Percentiles rank a stretch among this genome's conserved stretches.
These are phyloP conservation scores for Aspergillus sp. DNA, from an alignment of 2,329 filamentous ascomycete species.

Conservation along the genomic window DNA sequence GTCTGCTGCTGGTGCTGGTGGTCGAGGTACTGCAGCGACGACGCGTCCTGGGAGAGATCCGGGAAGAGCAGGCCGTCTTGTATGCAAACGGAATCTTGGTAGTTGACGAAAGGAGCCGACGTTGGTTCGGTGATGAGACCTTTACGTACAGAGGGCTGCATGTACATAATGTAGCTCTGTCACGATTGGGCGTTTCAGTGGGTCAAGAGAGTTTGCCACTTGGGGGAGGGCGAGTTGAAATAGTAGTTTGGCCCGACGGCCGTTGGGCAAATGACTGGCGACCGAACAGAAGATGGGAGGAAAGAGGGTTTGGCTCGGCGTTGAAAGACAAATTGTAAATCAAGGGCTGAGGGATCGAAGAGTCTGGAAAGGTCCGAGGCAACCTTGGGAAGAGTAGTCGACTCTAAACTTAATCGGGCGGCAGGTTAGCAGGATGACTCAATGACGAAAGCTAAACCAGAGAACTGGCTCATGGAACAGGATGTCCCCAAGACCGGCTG, in stretches of 20 bases:
- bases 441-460: constrained; percentile 1
- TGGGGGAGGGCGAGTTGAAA: constrained; percentile 25
- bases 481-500: not conserved
- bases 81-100: constrained; percentile 35
- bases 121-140: constrained; percentile 42
- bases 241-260: constrained; percentile 26
- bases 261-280: constrained; percentile 22
- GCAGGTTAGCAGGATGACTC: constrained; percentile 8
- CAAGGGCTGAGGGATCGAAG: constrained; percentile 17
- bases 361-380: constrained; percentile 27
- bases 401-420: constrained; percentile 5
- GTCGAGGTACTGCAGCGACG: constrained; percentile 22
- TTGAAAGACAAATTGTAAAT: constrained; percentile 1
- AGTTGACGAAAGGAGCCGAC: constrained; percentile 23
- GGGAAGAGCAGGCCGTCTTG: constrained; percentile 40
- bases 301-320: constrained; percentile 11
- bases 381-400: constrained; percentile 4
- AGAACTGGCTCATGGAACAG: not conserved
- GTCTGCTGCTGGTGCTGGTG: constrained; percentile 27
- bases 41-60: constrained; percentile 28
- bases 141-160: constrained; percentile 42
- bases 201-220: constrained; percentile 27
- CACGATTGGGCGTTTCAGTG: constrained; percentile 24
- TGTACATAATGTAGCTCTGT: constrained; percentile 35
- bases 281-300: constrained; percentile 26